phyloP scores from a whole-genome alignment of 2,329 filamentous ascomycete genomes.

The Trichoderma simmonsii region DNA sequence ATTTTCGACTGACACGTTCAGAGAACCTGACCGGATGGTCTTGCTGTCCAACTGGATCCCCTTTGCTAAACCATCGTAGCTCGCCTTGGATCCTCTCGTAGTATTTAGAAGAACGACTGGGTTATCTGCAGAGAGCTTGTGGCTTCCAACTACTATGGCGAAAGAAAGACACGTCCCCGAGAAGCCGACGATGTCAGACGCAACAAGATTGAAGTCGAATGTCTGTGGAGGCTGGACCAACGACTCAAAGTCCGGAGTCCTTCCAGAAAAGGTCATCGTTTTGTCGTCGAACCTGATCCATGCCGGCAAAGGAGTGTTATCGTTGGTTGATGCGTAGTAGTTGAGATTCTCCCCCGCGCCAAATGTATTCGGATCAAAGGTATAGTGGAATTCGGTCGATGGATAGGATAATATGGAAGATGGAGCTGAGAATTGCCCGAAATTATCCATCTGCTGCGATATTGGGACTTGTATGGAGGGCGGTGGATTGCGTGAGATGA shows the following conservation, averaged over 20 bases:
- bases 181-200: slow-evolving; percentile 77
- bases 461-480: slow-evolving; percentile 57
- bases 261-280: slow-evolving; percentile 66
- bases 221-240: slow-evolving; percentile 65
- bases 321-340: slow-evolving; percentile 73
- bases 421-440: slow-evolving; percentile 60
- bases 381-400: slow-evolving; percentile 50
- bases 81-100: slow-evolving; percentile 49
- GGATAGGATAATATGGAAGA: slow-evolving; percentile 56
- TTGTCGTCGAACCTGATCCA: slow-evolving; percentile 74
- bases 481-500: slow-evolving; percentile 59
- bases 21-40: slow-evolving; percentile 44
- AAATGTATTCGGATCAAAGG: slow-evolving; percentile 61
- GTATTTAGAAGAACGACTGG: slow-evolving; percentile 56
- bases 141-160: slow-evolving; percentile 67
- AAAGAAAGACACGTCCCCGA: slow-evolving; percentile 64
- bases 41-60: slow-evolving; percentile 58
- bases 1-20: slow-evolving; percentile 51
- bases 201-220: slow-evolving; percentile 70
- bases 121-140: slow-evolving; percentile 64
- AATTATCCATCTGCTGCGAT: slow-evolving; percentile 52
- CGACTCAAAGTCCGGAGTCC: slow-evolving; percentile 62
- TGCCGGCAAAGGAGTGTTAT: slow-evolving; percentile 79
- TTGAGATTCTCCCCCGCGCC: slow-evolving; percentile 50
- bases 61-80: slow-evolving; percentile 49